Base-by-base conservation (phyloP, 176 grass and related monocot genomes). In the Eleusine coracana region DNA sequence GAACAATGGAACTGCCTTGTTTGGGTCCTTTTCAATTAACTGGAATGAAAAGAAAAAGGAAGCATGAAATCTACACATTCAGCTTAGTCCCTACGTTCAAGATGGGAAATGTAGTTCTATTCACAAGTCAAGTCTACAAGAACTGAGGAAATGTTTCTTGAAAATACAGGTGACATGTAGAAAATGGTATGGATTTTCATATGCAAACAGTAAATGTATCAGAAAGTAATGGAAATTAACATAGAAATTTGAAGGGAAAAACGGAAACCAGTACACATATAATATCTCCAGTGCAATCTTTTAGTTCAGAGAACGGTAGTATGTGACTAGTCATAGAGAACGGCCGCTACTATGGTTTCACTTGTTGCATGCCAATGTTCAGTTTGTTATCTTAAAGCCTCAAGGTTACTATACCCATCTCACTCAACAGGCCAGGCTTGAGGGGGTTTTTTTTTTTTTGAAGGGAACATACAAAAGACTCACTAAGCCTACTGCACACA, bases 11-110 rank as follows among this genome's bases (percentile, higher is more conserved):
- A 91, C 66, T 52, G 89, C 86, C 84, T 94, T 94, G 69, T 89
- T 82, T 82, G 86, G 92, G 42, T 94, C 92, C 73, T 94, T 94
- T 63, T 94, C 92, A 52, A 91, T 52, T 69, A 89, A 34, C 92
- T 94, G 84, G 49, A 85, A 88, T 45, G 40, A 56, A 20, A 83
- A 17, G 65, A 76, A 60, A 44, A 85, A 71, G 4, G 27, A 64
- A 64, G 68, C 48, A 52, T 2, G 39, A 89, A 66, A 1, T 17
- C 10, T 2, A 45, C 14, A 87, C 23, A 81, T 50, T 75, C 64
- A 84, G 55, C 54, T 64, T 31, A 71, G 23, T 27, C 76, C 79
- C 20, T 58, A 80, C 5, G 36, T 64, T 75, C 18, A 76, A 45
- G 64, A 69, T 66, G 11, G 38, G 16, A 61, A 75, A 70, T 54